Conservation (phyloP, 2,329 filamentous ascomycete genomes). For the Apiospora aurea region DNA sequence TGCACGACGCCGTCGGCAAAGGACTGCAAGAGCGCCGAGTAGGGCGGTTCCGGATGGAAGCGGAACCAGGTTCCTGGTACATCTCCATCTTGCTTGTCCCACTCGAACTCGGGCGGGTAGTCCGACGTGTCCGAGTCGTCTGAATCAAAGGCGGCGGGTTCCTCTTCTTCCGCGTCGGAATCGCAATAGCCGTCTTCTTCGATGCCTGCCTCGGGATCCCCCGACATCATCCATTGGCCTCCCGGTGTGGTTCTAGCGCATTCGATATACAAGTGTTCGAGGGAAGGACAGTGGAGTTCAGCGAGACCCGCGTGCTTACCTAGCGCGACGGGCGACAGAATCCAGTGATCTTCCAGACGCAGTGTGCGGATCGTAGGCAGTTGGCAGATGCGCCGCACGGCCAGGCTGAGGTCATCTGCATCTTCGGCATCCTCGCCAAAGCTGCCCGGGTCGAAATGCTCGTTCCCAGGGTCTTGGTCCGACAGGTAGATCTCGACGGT, state of each 20-base stretch:
- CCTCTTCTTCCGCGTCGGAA: not conserved
- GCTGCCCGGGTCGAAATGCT: slow-evolving; percentile 16
- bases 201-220: not conserved
- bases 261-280: slow-evolving; percentile 14
- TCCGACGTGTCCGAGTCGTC: slow-evolving; percentile 26
- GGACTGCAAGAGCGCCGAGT: slow-evolving; percentile 5
- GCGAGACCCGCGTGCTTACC: not conserved
- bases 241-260: not conserved
- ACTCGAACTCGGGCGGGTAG: slow-evolving; percentile 23
- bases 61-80: not conserved
- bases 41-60: slow-evolving; percentile 5
- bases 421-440: not conserved
- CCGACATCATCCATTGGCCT: slow-evolving; percentile 20
- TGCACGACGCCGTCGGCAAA: not conserved
- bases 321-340: slow-evolving; percentile 19
- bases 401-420: slow-evolving; percentile 7
- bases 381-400: slow-evolving; percentile 20
- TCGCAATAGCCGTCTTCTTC: not conserved
- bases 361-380: slow-evolving; percentile 15
- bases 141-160: slow-evolving; percentile 19
- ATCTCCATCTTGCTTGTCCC: slow-evolving; percentile 19
- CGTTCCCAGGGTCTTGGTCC: slow-evolving; percentile 8
- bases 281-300: not conserved
- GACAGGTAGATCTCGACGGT: not conserved
- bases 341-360: not conserved